These are phyloP conservation scores for Crithidia thermophila DNA, from an alignment of 208 protist genomes.

Conservation along the genomic window DNA sequence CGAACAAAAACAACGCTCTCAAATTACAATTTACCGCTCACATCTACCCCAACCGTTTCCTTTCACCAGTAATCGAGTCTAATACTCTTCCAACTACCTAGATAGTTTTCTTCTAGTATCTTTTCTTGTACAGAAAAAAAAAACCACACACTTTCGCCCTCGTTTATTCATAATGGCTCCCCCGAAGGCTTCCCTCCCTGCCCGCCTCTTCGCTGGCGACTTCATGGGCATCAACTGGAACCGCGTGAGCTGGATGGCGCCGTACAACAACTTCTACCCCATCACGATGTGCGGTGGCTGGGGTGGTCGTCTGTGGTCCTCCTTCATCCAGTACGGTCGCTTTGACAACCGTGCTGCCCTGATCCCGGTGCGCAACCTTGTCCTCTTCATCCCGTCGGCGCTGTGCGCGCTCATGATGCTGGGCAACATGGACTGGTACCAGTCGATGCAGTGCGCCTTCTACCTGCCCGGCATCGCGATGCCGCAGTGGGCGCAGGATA, in stretches of 20 bases:
- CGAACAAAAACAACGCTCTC: no score
- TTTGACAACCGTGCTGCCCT: slow-evolving; percentile 77
- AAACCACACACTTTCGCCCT: no score
- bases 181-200: slow-evolving; percentile 73
- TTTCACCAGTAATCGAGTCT: no score
- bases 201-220: slow-evolving; percentile 81
- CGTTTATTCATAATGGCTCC: slow-evolving; percentile 89
- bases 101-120: no score
- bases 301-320: slow-evolving; percentile 84
- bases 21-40: background rate
- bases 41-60: no score
- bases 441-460: slow-evolving; percentile 59
- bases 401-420: slow-evolving; percentile 77
- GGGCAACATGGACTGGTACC: slow-evolving; percentile 85
- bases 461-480: slow-evolving; percentile 54
- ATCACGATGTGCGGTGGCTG: slow-evolving; percentile 85
- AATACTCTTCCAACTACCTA: no score
- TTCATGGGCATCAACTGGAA: slow-evolving; percentile 91
- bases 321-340: slow-evolving; percentile 87
- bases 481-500: slow-evolving; percentile 71
- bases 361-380: slow-evolving; percentile 64
- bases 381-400: slow-evolving; percentile 55
- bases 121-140: no score
- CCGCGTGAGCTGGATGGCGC: slow-evolving; percentile 87
- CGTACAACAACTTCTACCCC: slow-evolving; percentile 91